Percentiles rank a stretch among this genome's conserved stretches.
phyloP scores from a whole-genome alignment of 257 asterid genomes.

The Solanum pennellii region DNA sequence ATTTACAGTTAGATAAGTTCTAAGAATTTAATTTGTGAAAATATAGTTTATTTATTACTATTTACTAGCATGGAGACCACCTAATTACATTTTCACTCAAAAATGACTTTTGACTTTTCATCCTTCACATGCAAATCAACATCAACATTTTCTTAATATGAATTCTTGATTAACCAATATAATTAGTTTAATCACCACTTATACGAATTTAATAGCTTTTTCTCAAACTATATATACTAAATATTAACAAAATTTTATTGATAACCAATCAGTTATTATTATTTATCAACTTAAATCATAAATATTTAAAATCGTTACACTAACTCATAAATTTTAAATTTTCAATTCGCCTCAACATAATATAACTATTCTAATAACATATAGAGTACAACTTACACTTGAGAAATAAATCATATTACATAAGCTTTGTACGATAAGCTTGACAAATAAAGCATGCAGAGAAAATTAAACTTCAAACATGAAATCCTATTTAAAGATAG shows the following conservation, averaged over 20 bases:
- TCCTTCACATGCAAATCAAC: not conserved
- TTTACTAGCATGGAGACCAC: not conserved
- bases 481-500: not conserved
- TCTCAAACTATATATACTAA: not conserved
- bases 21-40: not conserved
- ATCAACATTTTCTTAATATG: not conserved
- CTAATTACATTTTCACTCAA: not conserved
- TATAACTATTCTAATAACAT: not conserved
- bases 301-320: not conserved
- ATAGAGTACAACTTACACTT: not conserved
- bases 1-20: not conserved
- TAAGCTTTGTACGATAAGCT: not conserved
- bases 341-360: accelerated
- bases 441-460: not conserved
- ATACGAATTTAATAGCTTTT: not conserved
- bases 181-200: not conserved
- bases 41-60: not conserved
- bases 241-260: not conserved
- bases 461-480: not conserved
- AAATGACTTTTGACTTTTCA: not conserved
- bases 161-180: too few relatives aligned
- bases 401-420: not conserved
- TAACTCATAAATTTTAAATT: not conserved
- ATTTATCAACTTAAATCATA: not conserved
- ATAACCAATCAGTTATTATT: not conserved